Evolutionary conservation across 2,329 filamentous ascomycete species (phyloP), one percentile per base, ranked within the genome.

Genomic region (Calonectria pseudoturangicola): DNA sequence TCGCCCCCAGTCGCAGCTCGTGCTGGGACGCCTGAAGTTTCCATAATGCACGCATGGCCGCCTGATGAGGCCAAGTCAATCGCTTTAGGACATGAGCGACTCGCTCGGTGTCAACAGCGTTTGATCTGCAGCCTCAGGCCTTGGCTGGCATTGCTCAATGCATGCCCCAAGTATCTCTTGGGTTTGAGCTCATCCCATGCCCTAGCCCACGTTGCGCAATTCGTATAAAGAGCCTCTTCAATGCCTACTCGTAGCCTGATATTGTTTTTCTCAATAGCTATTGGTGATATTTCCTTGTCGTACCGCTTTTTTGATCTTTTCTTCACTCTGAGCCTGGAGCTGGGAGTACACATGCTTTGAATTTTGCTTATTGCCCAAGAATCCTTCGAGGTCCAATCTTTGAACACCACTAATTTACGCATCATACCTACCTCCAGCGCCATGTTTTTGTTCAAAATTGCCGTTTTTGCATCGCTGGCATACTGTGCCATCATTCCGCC

Each of bases 311-410:
- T 51, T 21, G 2, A 21, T 58, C 9, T 50, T 65, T 41, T 62
- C 41, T 51, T 58, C 45, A 47, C 39, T 12, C 27, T 51, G 36
- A 28, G 25, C n/a, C 43, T 27, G 36, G 16, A 18, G 60, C 54
- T 63, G 36, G 41, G 28, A 10, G 41, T 66, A 30, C 16, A 28
- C 7, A 41, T 67, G 56, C 68, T 79, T 79, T 79, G 78, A 79
- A 79, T 74, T 48, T 78, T 78, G 45, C 66, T 72, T 70, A 62
- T 45, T 30, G 67, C 43, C 15, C 66, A 71, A 66, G 16, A 50
- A 51, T 62, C 45, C 47, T n/a, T 13, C 5, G 2, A 9, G 27
- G 25, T 64, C 5, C 10, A 30, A 51, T 50, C 63, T 58, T 27
- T 16, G 12, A 41, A 3, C 47, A 5, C 6, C n/a, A 30, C 16